Conservation (phyloP, 2,329 filamentous ascomycete genomes). For the Zymoseptoria tritici region DNA sequence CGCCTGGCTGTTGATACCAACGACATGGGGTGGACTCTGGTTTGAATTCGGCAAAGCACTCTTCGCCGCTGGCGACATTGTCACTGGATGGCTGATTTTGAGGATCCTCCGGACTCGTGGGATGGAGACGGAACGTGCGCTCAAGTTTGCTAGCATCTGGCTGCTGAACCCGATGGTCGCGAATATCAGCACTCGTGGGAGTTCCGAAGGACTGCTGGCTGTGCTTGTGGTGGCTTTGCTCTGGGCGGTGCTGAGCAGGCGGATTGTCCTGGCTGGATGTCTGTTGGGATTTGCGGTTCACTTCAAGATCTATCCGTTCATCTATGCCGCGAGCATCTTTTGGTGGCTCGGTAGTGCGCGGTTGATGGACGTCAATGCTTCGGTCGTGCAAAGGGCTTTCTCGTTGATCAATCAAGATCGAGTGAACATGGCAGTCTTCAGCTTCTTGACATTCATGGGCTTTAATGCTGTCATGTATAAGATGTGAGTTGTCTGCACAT, state of each 20-base stretch:
- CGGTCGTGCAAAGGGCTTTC: slow-evolving; percentile 2
- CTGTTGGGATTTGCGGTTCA: slow-evolving; percentile 81
- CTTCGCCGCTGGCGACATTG: slow-evolving; percentile 74
- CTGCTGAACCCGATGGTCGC: slow-evolving; percentile 97
- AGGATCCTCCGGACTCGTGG: slow-evolving; percentile 45
- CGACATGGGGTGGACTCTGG: slow-evolving; percentile 54
- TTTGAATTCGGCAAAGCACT: slow-evolving; percentile 83
- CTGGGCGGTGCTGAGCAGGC: slow-evolving; percentile 66
- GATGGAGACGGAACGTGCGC: slow-evolving; percentile 45
- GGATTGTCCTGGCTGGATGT: slow-evolving; percentile 59
- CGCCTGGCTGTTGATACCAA: slow-evolving; percentile 83
- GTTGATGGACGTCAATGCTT: slow-evolving; percentile 21
- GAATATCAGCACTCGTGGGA: slow-evolving; percentile 89
- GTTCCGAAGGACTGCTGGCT: slow-evolving; percentile 82
- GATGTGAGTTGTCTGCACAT: slow-evolving; percentile 46
- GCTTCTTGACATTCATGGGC: slow-evolving; percentile 62
- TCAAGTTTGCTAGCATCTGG: slow-evolving; percentile 81
- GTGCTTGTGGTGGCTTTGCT: slow-evolving; percentile 75
- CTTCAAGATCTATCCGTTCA: slow-evolving; percentile 98
- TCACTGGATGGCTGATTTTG: slow-evolving; percentile 73
- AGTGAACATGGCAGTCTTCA: slow-evolving; percentile 53
- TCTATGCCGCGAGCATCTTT: slow-evolving; percentile 75
- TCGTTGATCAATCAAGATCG: slow-evolving; percentile 32
- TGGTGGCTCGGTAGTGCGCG: slow-evolving; percentile 65
- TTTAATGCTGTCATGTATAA: slow-evolving; percentile 75